These are phyloP conservation scores for Lasiodiplodia sp. DNA, from an alignment of 2,329 filamentous ascomycete species.

Conservation along the genomic window DNA sequence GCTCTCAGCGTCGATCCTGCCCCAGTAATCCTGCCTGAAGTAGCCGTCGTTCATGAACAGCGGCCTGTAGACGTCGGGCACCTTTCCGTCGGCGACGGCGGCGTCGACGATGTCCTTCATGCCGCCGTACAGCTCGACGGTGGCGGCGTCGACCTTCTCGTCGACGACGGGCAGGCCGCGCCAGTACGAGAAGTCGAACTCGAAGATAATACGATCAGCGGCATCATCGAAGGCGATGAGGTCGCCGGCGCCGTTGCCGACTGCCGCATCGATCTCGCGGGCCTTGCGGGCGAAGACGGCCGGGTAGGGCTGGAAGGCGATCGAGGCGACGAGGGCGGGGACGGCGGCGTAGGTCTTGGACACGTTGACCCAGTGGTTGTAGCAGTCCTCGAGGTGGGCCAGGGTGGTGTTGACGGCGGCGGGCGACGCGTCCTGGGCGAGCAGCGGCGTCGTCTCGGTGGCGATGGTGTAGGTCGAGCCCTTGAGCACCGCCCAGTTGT, in stretches of 20 bases:
- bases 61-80: constrained; percentile 52
- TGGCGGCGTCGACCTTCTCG: constrained; percentile 48
- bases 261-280: constrained; percentile 12
- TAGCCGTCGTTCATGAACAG: constrained; percentile 58
- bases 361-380: constrained; percentile 41
- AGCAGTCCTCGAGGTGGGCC: constrained; percentile 14
- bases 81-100: constrained; percentile 43
- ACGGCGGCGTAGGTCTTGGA: constrained; percentile 38
- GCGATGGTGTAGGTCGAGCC: constrained; percentile 44
- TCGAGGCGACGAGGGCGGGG: constrained; percentile 42
- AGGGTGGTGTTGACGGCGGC: constrained; percentile 33
- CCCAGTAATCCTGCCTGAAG: constrained; percentile 54
- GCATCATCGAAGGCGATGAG: constrained; percentile 51
- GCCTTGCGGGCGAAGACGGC: constrained; percentile 39
- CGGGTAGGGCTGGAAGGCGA: constrained; percentile 47
- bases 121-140: constrained; percentile 48
- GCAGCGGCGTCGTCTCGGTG: constrained; percentile 43
- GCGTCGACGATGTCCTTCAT: constrained; percentile 44
- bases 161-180: constrained; percentile 39
- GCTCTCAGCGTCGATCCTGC: constrained; percentile 42
- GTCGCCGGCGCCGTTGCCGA: constrained; percentile 36
- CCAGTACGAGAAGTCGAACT: constrained; percentile 53
- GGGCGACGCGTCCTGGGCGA: constrained; percentile 23
- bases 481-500: constrained; percentile 51
- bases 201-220: constrained; percentile 54